A percentile compares a stretch with the other conserved stretches of the same genome.
Evolutionary conservation across 2,329 filamentous ascomycete species (phyloP).

Genomic region (Cladophialophora immunda): DNA sequence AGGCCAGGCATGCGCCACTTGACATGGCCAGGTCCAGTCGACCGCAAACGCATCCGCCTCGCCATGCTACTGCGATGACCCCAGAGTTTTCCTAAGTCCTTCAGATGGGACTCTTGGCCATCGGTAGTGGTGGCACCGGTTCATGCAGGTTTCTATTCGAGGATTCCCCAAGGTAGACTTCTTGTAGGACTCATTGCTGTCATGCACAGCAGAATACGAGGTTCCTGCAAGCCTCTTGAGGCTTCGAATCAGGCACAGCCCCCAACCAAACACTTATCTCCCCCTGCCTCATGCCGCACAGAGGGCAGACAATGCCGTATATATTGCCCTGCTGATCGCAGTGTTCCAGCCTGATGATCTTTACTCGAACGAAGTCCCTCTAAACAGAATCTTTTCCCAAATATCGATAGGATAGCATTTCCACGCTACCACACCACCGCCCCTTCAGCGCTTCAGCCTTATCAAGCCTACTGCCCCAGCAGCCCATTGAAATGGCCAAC

Average conservation of each 20-base stretch:
- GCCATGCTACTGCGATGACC: neutral
- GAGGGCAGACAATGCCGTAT: neutral
- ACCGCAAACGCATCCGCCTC: neutral
- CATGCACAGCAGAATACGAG: neutral
- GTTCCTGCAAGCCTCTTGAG: conserved; percentile 9
- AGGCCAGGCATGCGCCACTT: neutral
- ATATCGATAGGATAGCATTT: neutral
- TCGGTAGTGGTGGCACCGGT: neutral
- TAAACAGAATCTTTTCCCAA: neutral
- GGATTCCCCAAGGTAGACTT: neutral
- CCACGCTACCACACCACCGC: neutral
- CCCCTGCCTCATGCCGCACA: neutral
- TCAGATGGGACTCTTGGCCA: neutral
- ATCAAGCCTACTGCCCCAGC: neutral
- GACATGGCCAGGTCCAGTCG: neutral
- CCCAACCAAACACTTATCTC: neutral
- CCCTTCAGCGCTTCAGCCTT: neutral
- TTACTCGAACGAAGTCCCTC: conserved; percentile 6
- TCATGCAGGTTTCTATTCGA: neutral
- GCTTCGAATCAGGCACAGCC: conserved; percentile 12
- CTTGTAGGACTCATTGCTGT: neutral
- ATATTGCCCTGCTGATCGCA: conserved; percentile 8
- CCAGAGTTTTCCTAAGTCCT: neutral
- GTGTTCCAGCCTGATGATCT: conserved; percentile 12
- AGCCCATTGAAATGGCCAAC: neutral